These are phyloP conservation scores for Phymatotrichopsis omnivora DNA, from an alignment of 2,329 filamentous ascomycete genomes.

Conservation along the genomic window DNA sequence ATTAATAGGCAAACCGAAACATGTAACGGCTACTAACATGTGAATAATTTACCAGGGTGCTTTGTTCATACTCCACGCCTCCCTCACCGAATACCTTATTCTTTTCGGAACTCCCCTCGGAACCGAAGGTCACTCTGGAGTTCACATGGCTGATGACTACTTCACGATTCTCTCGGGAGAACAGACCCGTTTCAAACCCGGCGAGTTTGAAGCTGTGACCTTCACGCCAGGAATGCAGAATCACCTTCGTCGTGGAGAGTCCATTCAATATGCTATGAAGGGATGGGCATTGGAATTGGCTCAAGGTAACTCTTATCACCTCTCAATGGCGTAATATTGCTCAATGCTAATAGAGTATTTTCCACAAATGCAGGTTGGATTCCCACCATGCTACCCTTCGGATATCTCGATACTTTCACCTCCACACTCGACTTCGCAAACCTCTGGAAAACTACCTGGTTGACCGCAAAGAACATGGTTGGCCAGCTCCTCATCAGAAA, in stretches of 20 bases:
- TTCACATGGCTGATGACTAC: conserved; percentile 88
- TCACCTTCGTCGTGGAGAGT: conserved; percentile 58
- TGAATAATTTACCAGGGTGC: conserved; percentile 43
- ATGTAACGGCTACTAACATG: too few species aligned
- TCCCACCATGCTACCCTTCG: conserved; percentile 84
- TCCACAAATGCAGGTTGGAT: conserved; percentile 58
- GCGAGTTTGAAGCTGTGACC: conserved; percentile 55
- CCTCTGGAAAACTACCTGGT: conserved; percentile 63
- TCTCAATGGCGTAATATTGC: neutral
- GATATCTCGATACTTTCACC: conserved; percentile 68
- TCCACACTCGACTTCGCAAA: conserved; percentile 81
- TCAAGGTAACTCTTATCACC: conserved; percentile 28
- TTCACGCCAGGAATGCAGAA: conserved; percentile 62
- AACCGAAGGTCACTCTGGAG: conserved; percentile 78
- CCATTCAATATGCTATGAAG: conserved; percentile 72
- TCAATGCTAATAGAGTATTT: neutral
- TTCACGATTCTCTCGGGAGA: conserved; percentile 79
- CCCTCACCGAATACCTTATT: conserved; percentile 80
- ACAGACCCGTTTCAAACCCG: conserved; percentile 64
- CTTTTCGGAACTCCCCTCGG: conserved; percentile 75
- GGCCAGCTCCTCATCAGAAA: conserved; percentile 60
- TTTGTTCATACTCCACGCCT: conserved; percentile 84
- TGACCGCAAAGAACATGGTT: conserved; percentile 70
- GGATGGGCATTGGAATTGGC: conserved; percentile 73
- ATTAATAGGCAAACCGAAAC: too few species aligned